phyloP scores from a whole-genome alignment of 2,329 filamentous ascomycete genomes.

The Corynespora cassiicola region DNA sequence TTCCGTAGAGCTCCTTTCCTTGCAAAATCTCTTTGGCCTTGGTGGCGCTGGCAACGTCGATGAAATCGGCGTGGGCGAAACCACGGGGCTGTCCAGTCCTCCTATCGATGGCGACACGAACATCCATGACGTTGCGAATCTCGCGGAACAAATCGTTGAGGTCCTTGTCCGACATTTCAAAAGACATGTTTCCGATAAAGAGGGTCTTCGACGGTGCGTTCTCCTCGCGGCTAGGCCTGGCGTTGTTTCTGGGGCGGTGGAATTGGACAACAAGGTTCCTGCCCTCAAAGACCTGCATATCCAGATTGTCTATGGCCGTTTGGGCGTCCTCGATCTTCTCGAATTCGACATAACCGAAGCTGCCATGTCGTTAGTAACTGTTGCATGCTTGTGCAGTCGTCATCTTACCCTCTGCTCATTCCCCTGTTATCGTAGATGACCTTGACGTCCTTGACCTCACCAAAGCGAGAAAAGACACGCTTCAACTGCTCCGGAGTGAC shows the following conservation, averaged over 20 bases:
- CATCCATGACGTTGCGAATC: slow-evolving; percentile 73
- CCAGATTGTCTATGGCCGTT: slow-evolving; percentile 62
- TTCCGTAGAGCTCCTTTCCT: slow-evolving; percentile 68
- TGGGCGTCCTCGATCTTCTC: slow-evolving; percentile 59
- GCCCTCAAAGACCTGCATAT: slow-evolving; percentile 68
- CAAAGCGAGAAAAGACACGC: slow-evolving; percentile 65
- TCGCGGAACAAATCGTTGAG: slow-evolving; percentile 78
- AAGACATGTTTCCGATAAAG: slow-evolving; percentile 86
- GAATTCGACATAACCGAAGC: slow-evolving; percentile 73
- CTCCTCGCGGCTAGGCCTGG: slow-evolving; percentile 5
- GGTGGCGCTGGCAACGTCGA: slow-evolving; percentile 69
- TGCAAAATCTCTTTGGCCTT: slow-evolving; percentile 64
- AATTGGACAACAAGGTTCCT: slow-evolving; percentile 69
- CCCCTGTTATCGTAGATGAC: slow-evolving; percentile 68
- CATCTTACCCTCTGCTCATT: slow-evolving; percentile 70
- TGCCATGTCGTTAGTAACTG: slow-evolving; percentile 38
- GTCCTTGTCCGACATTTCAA: slow-evolving; percentile 83
- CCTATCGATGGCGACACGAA: slow-evolving; percentile 83
- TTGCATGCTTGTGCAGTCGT: not conserved
- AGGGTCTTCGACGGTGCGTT: slow-evolving; percentile 68
- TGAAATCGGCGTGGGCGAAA: slow-evolving; percentile 85
- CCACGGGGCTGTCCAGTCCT: slow-evolving; percentile 81
- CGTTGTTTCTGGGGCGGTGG: slow-evolving; percentile 43
- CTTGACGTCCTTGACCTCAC: slow-evolving; percentile 59
- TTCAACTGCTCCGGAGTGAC: slow-evolving; percentile 66